phyloP scores from a whole-genome alignment of 179 eudicot species.

The Silene coronaria region DNA sequence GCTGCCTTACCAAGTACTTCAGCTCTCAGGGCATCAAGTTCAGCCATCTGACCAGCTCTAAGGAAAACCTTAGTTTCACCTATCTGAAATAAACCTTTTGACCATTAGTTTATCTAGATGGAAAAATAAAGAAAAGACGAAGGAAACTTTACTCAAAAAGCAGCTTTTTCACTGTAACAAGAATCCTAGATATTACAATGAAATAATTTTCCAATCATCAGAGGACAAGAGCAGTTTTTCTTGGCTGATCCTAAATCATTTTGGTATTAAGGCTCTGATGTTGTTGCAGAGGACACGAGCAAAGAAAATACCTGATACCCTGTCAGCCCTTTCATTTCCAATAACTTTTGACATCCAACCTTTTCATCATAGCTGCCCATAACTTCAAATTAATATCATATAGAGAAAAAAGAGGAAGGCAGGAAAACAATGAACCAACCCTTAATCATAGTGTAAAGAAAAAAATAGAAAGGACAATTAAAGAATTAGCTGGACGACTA shows the following conservation, averaged over 20 bases:
- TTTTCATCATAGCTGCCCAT: constrained; percentile 76
- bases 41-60: constrained; percentile 99
- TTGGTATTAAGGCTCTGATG: background rate
- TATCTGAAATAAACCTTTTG: constrained; percentile 45
- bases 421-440: background rate
- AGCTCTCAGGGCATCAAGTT: constrained; percentile 81
- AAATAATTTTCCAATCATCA: constrained; percentile 6
- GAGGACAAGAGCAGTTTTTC: constrained; percentile 5
- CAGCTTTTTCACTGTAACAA: background rate
- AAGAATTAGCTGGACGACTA: background rate
- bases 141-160: background rate
- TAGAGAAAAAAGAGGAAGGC: background rate
- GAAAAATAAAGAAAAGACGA: background rate
- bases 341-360: constrained; percentile 59
- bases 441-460: constrained; percentile 1
- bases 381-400: constrained; percentile 18
- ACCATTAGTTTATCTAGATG: constrained; percentile 14
- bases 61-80: constrained; percentile 90
- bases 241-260: background rate
- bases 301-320: constrained; percentile 66
- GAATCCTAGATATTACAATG: constrained; percentile 5
- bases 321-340: constrained; percentile 75
- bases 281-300: constrained; percentile 2
- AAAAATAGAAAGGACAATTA: background rate
- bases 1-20: constrained; percentile 83